These are phyloP conservation scores for Butyriboletus appendiculatus DNA, from an alignment of 1,284 basidiomycete genomes.

Conservation along the genomic window DNA sequence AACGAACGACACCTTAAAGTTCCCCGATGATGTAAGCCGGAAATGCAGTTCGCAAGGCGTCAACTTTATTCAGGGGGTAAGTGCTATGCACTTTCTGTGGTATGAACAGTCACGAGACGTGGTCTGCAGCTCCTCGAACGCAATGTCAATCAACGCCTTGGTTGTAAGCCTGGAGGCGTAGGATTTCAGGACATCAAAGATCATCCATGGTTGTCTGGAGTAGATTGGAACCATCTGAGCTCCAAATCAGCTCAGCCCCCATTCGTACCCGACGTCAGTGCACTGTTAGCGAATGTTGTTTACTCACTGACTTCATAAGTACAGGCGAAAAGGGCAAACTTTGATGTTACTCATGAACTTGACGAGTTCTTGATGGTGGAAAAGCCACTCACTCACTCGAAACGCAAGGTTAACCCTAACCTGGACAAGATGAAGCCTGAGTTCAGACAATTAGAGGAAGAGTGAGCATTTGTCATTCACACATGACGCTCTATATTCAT, in stretches of 20 bases:
- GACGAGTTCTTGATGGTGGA: slow-evolving; percentile 97
- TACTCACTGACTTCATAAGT: slow-evolving; percentile 14
- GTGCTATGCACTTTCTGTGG: slow-evolving; percentile 24
- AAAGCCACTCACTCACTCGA: slow-evolving; percentile 93
- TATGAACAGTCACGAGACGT: slow-evolving; percentile 20
- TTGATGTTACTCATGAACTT: slow-evolving; percentile 95
- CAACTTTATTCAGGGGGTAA: slow-evolving; percentile 50
- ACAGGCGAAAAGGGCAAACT: slow-evolving; percentile 92
- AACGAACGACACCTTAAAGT: slow-evolving; percentile 61
- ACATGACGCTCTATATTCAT: neutral
- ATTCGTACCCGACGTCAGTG: slow-evolving; percentile 88
- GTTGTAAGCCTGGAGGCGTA: slow-evolving; percentile 68
- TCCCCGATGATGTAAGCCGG: slow-evolving; percentile 56
- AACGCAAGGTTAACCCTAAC: slow-evolving; percentile 84
- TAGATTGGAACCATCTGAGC: slow-evolving; percentile 83
- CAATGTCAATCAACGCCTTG: slow-evolving; percentile 78
- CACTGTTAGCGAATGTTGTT: neutral
- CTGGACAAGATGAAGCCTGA: slow-evolving; percentile 87
- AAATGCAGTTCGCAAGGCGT: slow-evolving; percentile 47
- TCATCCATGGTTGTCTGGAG: slow-evolving; percentile 84
- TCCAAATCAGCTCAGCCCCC: slow-evolving; percentile 80
- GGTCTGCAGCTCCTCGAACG: slow-evolving; percentile 77
- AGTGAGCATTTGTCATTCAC: slow-evolving; percentile 51
- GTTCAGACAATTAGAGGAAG: slow-evolving; percentile 89
- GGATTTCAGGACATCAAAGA: slow-evolving; percentile 75